Conservation (phyloP, 305 asterid genomes). For the Solanum hybrid region DNA sequence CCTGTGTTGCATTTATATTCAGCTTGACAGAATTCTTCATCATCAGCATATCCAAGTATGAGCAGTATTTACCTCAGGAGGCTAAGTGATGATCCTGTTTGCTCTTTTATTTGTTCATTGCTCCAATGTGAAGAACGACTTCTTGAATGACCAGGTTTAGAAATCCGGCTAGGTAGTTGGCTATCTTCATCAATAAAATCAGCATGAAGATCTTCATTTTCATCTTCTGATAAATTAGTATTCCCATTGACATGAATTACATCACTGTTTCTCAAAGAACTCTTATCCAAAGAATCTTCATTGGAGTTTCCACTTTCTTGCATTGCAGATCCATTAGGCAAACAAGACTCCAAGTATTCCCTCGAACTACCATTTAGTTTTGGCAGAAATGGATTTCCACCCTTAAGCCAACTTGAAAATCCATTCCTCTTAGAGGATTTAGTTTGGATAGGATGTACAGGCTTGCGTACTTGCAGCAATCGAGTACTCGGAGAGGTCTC, state of each 20-base stretch:
- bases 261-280: slow-evolving; percentile 34
- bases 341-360: slow-evolving; percentile 39
- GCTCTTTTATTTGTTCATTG: slow-evolving; percentile 58
- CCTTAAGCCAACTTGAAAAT: slow-evolving; percentile 67
- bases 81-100: slow-evolving; percentile 90
- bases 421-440: slow-evolving; percentile 57
- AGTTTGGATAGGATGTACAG: slow-evolving; percentile 39
- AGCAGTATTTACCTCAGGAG: slow-evolving; percentile 56
- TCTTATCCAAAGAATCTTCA: slow-evolving; percentile 21
- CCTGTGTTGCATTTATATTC: slow-evolving; percentile 39
- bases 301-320: slow-evolving; percentile 43
- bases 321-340: slow-evolving; percentile 38
- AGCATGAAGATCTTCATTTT: slow-evolving; percentile 98
- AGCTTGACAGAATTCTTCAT: slow-evolving; percentile 18
- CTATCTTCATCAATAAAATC: slow-evolving; percentile 99
- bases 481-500: slow-evolving; percentile 42
- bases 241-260: slow-evolving; percentile 52
- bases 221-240: slow-evolving; percentile 65
- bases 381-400: slow-evolving; percentile 70
- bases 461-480: slow-evolving; percentile 41
- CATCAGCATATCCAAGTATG: slow-evolving; percentile 15
- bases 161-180: slow-evolving; percentile 95
- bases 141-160: slow-evolving; percentile 51
- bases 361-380: slow-evolving; percentile 39
- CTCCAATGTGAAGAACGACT: slow-evolving; percentile 44